Conservation (phyloP, 1,284 basidiomycete species). For the Naganishia cerealis region DNA sequence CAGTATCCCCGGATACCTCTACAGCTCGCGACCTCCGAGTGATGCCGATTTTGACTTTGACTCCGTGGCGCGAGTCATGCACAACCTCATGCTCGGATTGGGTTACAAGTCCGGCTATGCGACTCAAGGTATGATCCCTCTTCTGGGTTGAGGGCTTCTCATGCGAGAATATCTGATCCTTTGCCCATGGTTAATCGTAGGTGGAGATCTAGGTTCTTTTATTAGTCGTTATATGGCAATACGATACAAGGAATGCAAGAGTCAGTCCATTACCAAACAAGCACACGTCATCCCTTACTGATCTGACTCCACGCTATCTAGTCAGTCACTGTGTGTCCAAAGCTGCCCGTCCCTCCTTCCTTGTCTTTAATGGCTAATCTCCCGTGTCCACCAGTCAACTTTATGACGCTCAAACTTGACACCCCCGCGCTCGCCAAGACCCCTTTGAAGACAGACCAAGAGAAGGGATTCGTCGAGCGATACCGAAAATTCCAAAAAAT, state of each 20-base stretch:
- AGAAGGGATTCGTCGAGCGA: slow-evolving; percentile 36
- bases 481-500: slow-evolving; percentile 38
- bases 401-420: slow-evolving; percentile 25
- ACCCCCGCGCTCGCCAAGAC: slow-evolving; percentile 26
- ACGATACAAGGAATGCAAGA: slow-evolving; percentile 41
- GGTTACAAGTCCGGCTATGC: slow-evolving; percentile 48
- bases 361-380: not conserved
- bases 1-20: slow-evolving; percentile 48
- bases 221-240: slow-evolving; percentile 39
- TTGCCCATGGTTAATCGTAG: not conserved
- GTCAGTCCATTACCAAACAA: slow-evolving; percentile 41
- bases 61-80: slow-evolving; percentile 44
- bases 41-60: slow-evolving; percentile 44
- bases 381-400: slow-evolving; percentile 21
- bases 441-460: slow-evolving; percentile 35
- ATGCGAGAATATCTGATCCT: not conserved
- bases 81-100: slow-evolving; percentile 50
- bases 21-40: slow-evolving; percentile 44
- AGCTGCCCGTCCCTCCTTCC: slow-evolving; percentile 3
- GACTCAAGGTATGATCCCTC: slow-evolving; percentile 45
- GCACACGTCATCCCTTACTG: slow-evolving; percentile 46
- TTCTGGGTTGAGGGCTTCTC: slow-evolving; percentile 12
- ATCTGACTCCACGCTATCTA: slow-evolving; percentile 47
- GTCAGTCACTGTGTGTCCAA: slow-evolving; percentile 47
- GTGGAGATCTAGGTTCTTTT: slow-evolving; percentile 49